A percentile compares a stretch with the other conserved stretches of the same genome.
phyloP scores from a whole-genome alignment of 441 rosid genomes.

The Eruca vesicaria region DNA sequence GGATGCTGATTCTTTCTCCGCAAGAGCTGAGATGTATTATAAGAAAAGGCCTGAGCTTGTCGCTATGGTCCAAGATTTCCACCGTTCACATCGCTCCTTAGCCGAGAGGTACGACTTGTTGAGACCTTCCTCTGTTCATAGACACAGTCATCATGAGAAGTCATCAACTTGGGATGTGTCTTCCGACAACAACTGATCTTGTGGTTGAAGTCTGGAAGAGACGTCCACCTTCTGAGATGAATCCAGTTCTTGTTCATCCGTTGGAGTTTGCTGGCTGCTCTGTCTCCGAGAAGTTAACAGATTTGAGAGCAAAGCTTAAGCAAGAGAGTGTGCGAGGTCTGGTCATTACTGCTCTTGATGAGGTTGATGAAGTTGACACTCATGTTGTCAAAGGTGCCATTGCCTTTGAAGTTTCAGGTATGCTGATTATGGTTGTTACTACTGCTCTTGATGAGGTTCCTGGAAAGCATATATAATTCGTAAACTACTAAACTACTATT shows the following conservation, averaged over 20 bases:
- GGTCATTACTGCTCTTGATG: constrained; percentile 82
- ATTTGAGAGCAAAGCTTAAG: constrained; percentile 63
- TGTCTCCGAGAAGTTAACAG: constrained; percentile 61
- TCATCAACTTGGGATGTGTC: constrained; percentile 28
- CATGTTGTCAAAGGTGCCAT: too few species aligned
- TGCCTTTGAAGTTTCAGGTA: too few species aligned
- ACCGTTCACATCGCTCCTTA: constrained; percentile 43
- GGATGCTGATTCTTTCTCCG: constrained; percentile 53
- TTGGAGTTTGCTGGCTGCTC: constrained; percentile 75
- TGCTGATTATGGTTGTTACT: too few species aligned
- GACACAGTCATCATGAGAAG: constrained; percentile 37
- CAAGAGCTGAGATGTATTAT: constrained; percentile 56
- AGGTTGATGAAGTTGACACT: too few species aligned
- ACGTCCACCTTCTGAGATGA: constrained; percentile 63
- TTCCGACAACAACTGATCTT: constrained; percentile 71
- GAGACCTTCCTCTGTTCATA: constrained; percentile 46
- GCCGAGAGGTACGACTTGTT: constrained; percentile 50
- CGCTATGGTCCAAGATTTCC: constrained; percentile 40
- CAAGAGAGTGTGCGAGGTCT: constrained; percentile 60
- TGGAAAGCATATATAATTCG: constrained; percentile 49
- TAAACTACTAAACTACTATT: constrained; percentile 45
- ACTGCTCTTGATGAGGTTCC: too few species aligned
- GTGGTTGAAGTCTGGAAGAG: constrained; percentile 85
- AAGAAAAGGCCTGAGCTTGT: constrained; percentile 53
- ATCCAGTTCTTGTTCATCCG: constrained; percentile 67